Conservation (phyloP, 768 basidiomycete species). For the Coprinopsis sp. region DNA sequence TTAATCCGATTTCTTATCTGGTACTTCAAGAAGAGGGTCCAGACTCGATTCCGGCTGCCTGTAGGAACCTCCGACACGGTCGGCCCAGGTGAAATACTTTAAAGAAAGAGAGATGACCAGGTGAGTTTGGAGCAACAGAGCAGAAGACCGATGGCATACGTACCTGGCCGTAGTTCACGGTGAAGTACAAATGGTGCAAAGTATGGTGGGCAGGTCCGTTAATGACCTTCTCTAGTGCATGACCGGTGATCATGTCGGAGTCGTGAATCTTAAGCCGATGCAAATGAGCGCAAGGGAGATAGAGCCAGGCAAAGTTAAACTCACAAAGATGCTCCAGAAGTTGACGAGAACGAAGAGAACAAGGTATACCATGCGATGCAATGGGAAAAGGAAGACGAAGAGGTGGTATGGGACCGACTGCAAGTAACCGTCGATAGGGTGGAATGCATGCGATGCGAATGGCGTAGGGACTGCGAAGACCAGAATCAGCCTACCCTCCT, state of each 20-base stretch:
- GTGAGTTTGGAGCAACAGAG: neutral
- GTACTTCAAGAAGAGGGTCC: constrained; percentile 79
- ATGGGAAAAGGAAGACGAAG: constrained; percentile 84
- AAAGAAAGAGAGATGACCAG: constrained; percentile 17
- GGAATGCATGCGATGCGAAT: constrained; percentile 96
- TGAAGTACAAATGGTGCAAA: constrained; percentile 94
- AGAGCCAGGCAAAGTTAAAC: constrained; percentile 21
- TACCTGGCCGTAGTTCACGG: constrained; percentile 91
- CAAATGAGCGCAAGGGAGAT: neutral
- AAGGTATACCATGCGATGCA: constrained; percentile 83
- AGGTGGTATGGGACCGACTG: constrained; percentile 96
- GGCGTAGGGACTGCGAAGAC: constrained; percentile 80
- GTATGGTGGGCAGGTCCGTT: constrained; percentile 99
- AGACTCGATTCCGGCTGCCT: constrained; percentile 79
- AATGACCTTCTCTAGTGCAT: constrained; percentile 81
- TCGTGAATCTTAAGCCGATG: constrained; percentile 76
- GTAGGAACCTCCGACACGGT: constrained; percentile 79
- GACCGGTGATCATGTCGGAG: constrained; percentile 96
- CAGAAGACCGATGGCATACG: constrained; percentile 20
- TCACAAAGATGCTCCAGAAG: constrained; percentile 87
- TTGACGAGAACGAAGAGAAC: constrained; percentile 88
- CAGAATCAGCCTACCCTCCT: neutral
- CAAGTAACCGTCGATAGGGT: constrained; percentile 89
- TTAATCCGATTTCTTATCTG: constrained; percentile 24
- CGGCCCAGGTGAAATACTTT: constrained; percentile 99